Base-by-base conservation (phyloP, 352 stramenopile genomes). In the Phytophthora multivora region DNA sequence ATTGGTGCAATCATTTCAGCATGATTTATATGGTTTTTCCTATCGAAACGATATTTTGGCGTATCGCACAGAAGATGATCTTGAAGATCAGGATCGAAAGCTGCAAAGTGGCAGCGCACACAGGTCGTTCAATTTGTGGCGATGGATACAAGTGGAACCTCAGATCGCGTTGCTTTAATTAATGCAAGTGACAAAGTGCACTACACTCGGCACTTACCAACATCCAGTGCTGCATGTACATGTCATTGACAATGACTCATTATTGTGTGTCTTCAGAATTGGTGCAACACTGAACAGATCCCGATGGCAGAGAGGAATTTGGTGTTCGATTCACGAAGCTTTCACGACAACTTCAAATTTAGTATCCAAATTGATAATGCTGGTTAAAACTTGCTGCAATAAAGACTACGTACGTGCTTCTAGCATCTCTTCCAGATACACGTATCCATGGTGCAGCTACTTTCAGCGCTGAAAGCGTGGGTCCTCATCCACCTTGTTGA, bases 401-500 rank as follows among this genome's bases (percentile, higher is more conserved):
- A 45, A 11, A 23, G 3, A n/a, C n/a, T n/a, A n/a, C n/a, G n/a
- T n/a, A n/a, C n/a, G n/a, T n/a, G n/a, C n/a, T n/a, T n/a, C n/a
- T n/a, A 36, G 9, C 30, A 36, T 36, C 12, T 36, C 26, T 30
- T 30, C 28, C 28, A 12, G 28, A 33, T 33, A 33, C 28, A 11
- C 13, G 28, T 52, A 52, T 52, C 46, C 28, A 28, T 28, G 16
- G 16, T 15, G 33, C 33, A 45, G 48, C 49, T 56, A 56, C 49
- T 31, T 35, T 66, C 26, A 59, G 30, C 59, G 59, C 25, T 69
- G 61, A 16, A 71, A 79, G 26, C 66, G 71, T 30, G 72, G 60
- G 16, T 83, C 77, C 21, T 86, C 77, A 2, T 84, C 77, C 19
- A 75, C 77, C 63, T 85, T 83, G 69, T 84, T 86, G 36, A 91